phyloP scores from a whole-genome alignment of 306 rosid species.

The Cyclanthera cordifolia region DNA sequence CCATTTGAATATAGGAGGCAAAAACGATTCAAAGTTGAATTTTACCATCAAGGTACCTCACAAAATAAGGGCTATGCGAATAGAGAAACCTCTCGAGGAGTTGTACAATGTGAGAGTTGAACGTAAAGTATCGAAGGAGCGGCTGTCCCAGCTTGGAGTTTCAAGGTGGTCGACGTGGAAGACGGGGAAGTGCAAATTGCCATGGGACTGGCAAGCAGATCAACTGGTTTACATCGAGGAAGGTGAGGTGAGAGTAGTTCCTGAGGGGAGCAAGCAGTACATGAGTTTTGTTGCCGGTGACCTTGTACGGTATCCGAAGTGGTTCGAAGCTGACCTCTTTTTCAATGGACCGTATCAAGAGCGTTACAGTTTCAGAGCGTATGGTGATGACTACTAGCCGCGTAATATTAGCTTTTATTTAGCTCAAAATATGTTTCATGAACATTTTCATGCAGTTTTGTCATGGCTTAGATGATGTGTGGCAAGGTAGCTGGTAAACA shows the following conservation, averaged over 20 bases:
- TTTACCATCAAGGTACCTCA: conserved; percentile 9
- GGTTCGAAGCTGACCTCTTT: conserved; percentile 87
- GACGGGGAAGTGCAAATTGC: conserved; percentile 59
- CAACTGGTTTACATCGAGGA: conserved; percentile 83
- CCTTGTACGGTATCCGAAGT: conserved; percentile 67
- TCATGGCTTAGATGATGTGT: background rate
- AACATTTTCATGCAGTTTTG: background rate
- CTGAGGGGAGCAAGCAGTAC: conserved; percentile 66
- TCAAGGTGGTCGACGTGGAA: conserved; percentile 86
- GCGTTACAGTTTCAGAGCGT: conserved; percentile 68
- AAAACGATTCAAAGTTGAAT: conserved; percentile 17
- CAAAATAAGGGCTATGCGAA: conserved; percentile 40
- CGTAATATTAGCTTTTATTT: background rate
- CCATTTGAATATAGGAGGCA: conserved; percentile 21
- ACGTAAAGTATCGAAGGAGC: conserved; percentile 40
- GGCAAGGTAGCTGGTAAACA: too few relatives aligned
- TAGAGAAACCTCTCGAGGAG: conserved; percentile 72
- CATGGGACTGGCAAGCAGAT: conserved; percentile 96
- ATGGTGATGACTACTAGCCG: conserved; percentile 45
- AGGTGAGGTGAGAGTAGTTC: conserved; percentile 85
- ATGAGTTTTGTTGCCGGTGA: conserved; percentile 82
- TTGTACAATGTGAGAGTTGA: conserved; percentile 66
- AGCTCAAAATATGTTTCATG: background rate
- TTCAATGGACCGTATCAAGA: conserved; percentile 83
- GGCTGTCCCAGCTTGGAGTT: conserved; percentile 57